Conservation (phyloP, 2,329 filamentous ascomycete genomes). For the Alternaria rosae region DNA sequence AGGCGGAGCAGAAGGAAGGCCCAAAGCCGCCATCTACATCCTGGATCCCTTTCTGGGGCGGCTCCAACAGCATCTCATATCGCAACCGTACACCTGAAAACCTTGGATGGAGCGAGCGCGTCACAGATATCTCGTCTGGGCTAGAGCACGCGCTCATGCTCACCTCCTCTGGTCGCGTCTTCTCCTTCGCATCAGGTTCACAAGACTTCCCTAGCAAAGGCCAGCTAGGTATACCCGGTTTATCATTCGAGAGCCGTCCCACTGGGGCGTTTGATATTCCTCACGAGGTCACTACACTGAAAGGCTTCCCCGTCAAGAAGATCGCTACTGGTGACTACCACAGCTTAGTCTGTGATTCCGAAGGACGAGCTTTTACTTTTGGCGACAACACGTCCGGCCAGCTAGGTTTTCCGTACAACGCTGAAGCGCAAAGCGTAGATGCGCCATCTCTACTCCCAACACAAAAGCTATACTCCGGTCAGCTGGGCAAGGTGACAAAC, state of each 20-base stretch:
- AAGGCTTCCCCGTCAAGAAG: conserved; percentile 72
- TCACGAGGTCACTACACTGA: conserved; percentile 77
- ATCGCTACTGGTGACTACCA: conserved; percentile 89
- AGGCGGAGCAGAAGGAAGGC: conserved; percentile 71
- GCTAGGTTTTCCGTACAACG: conserved; percentile 77
- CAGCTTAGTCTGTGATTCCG: conserved; percentile 77
- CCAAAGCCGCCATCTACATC: conserved; percentile 69
- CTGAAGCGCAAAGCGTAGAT: conserved; percentile 69
- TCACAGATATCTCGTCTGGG: conserved; percentile 78
- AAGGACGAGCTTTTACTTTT: conserved; percentile 83
- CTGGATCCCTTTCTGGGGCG: conserved; percentile 79
- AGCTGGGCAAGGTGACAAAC: conserved; percentile 72
- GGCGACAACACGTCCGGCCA: conserved; percentile 94
- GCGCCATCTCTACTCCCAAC: conserved; percentile 75
- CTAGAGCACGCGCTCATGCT: conserved; percentile 86
- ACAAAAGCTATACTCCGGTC: conserved; percentile 73
- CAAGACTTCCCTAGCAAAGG: conserved; percentile 81
- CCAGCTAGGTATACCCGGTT: conserved; percentile 84
- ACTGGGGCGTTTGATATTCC: conserved; percentile 79
- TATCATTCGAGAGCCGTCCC: conserved; percentile 81
- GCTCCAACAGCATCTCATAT: conserved; percentile 70
- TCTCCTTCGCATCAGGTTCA: conserved; percentile 83
- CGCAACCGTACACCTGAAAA: conserved; percentile 72
- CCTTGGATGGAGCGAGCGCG: conserved; percentile 72
- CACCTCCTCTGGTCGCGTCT: conserved; percentile 84